phyloP scores from a whole-genome alignment of 805 yeast genomes.

The Candida boleticola region DNA sequence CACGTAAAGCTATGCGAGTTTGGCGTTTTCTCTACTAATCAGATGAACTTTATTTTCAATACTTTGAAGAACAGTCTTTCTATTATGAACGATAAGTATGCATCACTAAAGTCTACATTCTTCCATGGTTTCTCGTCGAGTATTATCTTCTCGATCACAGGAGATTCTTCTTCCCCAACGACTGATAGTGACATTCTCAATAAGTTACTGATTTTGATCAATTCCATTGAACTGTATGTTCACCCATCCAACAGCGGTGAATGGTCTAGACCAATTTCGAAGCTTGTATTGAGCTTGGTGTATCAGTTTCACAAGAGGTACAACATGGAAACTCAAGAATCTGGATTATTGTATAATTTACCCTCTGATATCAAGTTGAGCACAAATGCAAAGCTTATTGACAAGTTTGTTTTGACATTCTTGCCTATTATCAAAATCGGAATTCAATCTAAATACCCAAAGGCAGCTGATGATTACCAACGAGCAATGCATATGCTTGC shows the following conservation, averaged over 20 bases:
- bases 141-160: constrained; percentile 62
- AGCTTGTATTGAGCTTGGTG: constrained; percentile 59
- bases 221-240: constrained; percentile 72
- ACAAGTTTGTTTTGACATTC: constrained; percentile 49
- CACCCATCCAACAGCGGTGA: constrained; percentile 92
- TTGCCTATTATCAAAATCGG: constrained; percentile 62
- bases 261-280: constrained; percentile 77
- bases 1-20: constrained; percentile 40
- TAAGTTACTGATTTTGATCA: constrained; percentile 53
- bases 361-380: constrained; percentile 32
- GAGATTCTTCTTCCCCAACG: constrained; percentile 35
- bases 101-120: constrained; percentile 38
- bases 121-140: constrained; percentile 43
- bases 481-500: constrained; percentile 62
- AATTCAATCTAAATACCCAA: constrained; percentile 69
- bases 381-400: constrained; percentile 29
- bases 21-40: constrained; percentile 65
- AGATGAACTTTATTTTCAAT: constrained; percentile 59
- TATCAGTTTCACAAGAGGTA: constrained; percentile 59
- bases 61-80: constrained; percentile 46
- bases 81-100: constrained; percentile 48
- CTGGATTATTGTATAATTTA: constrained; percentile 23
- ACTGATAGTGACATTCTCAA: constrained; percentile 45
- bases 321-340: constrained; percentile 43
- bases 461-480: constrained; percentile 56